Percentiles rank a stretch among this genome's conserved stretches.
Conservation (phyloP, 805 yeast species). For the Ogataea philodendri region DNA sequence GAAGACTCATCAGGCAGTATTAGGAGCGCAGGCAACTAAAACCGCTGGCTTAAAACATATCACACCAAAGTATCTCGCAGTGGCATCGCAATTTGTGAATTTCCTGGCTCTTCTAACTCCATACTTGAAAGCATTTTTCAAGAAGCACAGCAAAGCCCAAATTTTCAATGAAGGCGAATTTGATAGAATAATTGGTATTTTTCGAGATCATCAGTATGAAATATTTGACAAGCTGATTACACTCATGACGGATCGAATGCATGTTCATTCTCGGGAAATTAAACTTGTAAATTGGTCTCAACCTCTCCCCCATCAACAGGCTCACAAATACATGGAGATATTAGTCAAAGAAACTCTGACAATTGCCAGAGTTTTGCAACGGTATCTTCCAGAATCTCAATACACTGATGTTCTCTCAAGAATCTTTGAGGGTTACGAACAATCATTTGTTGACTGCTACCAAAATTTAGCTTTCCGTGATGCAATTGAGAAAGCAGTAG, state of each 20-base stretch:
- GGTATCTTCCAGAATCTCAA: slow-evolving; percentile 53
- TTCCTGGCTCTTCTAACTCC: slow-evolving; percentile 42
- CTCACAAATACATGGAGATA: slow-evolving; percentile 62
- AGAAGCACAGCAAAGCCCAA: slow-evolving; percentile 29
- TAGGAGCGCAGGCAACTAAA: slow-evolving; percentile 73
- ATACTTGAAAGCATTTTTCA: slow-evolving; percentile 32
- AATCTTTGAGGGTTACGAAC: slow-evolving; percentile 59
- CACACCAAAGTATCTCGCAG: slow-evolving; percentile 67
- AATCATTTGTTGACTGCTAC: slow-evolving; percentile 50
- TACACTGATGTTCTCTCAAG: slow-evolving; percentile 44
- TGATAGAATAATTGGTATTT: slow-evolving; percentile 40
- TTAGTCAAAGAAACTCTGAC: slow-evolving; percentile 66
- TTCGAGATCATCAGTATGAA: slow-evolving; percentile 61
- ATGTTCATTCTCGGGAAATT: slow-evolving; percentile 48
- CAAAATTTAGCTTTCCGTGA: slow-evolving; percentile 48
- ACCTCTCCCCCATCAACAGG: slow-evolving; percentile 42
- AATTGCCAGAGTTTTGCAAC: slow-evolving; percentile 56
- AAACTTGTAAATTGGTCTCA: slow-evolving; percentile 49
- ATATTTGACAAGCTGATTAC: slow-evolving; percentile 63
- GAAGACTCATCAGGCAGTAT: slow-evolving; percentile 55
- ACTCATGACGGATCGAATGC: slow-evolving; percentile 65
- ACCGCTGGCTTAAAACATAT: slow-evolving; percentile 74
- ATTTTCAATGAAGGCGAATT: slow-evolving; percentile 37
- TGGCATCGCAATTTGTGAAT: slow-evolving; percentile 64
- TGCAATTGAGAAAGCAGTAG: slow-evolving; percentile 50